Conservation (phyloP, 78 protist species). For the Monocercomonoides exilis region DNA sequence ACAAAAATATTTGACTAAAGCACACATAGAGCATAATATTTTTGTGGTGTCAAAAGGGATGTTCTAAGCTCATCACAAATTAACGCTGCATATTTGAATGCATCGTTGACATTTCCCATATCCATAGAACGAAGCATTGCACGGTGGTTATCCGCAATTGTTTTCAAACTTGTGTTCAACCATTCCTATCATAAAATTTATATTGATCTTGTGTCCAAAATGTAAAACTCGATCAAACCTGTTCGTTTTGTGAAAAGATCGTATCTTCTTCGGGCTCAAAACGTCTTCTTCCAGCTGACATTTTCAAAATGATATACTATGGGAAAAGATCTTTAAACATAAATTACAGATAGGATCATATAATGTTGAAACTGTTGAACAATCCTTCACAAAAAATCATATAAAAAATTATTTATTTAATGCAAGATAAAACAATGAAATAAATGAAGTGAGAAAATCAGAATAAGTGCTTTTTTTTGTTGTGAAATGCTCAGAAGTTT, state of each 20-base stretch:
- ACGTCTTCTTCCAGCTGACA: no score
- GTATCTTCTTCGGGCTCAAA: not conserved
- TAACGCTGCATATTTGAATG: conserved; percentile 64
- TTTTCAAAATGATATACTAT: no score
- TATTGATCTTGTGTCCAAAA: not conserved
- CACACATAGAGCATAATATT: conserved; percentile 79
- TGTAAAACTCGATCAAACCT: not conserved
- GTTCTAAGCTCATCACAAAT: conserved; percentile 85
- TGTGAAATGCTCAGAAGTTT: no score
- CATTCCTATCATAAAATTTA: not conserved
- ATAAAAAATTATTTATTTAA: no score
- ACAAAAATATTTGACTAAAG: no score
- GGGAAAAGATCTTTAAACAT: no score
- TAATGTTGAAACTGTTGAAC: no score
- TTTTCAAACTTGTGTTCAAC: not conserved
- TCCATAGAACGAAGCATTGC: not conserved
- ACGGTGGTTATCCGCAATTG: not conserved
- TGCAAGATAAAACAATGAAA: no score
- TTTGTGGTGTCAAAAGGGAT: conserved; percentile 69
- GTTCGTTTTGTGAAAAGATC: not conserved
- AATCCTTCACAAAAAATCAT: no score
- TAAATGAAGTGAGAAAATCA: no score
- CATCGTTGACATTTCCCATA: conserved; percentile 61
- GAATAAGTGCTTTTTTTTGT: no score
- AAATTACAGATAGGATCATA: no score